phyloP scores from a whole-genome alignment of 768 basidiomycete genomes.

The Pulveroboletus frians region DNA sequence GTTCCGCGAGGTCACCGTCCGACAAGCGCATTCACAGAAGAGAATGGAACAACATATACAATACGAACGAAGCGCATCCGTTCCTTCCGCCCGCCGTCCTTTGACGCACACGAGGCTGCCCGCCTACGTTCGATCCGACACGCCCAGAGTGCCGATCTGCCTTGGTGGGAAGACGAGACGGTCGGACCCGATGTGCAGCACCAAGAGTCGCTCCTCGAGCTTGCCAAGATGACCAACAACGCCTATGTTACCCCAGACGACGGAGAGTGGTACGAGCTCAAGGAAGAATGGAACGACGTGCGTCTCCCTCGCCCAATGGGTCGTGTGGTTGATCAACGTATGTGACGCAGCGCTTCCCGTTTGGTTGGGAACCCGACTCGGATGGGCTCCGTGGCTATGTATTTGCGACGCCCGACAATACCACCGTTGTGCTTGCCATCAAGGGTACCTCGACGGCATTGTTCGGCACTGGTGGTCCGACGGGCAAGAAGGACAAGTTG shows the following conservation, averaged over 20 bases:
- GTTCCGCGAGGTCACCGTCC: slow-evolving; percentile 17
- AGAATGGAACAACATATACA: slow-evolving; percentile 28
- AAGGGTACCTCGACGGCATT: slow-evolving; percentile 87
- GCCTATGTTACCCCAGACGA: slow-evolving; percentile 71
- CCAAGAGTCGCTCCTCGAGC: slow-evolving; percentile 65
- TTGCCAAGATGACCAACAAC: slow-evolving; percentile 96
- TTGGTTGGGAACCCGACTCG: slow-evolving; percentile 87
- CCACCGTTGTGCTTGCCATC: slow-evolving; percentile 80
- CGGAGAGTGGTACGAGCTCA: slow-evolving; percentile 72
- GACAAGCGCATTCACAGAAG: slow-evolving; percentile 5
- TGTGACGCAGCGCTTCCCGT: slow-evolving; percentile 44
- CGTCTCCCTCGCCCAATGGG: neutral
- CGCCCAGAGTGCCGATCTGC: slow-evolving; percentile 41
- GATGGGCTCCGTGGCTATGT: slow-evolving; percentile 92
- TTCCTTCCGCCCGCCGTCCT: slow-evolving; percentile 46
- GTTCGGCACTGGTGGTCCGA: slow-evolving; percentile 73
- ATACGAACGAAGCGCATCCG: slow-evolving; percentile 36
- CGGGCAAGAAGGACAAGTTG: slow-evolving; percentile 85
- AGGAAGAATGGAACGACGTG: slow-evolving; percentile 58
- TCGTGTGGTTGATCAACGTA: neutral
- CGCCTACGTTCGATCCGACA: slow-evolving; percentile 41
- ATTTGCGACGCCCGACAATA: slow-evolving; percentile 79
- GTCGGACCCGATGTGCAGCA: slow-evolving; percentile 71
- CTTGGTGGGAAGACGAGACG: slow-evolving; percentile 76
- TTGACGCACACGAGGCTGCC: slow-evolving; percentile 39